These are phyloP conservation scores for Coemansia sp. DNA, from an alignment of 192 early-diverging fungal species.

Conservation along the genomic window DNA sequence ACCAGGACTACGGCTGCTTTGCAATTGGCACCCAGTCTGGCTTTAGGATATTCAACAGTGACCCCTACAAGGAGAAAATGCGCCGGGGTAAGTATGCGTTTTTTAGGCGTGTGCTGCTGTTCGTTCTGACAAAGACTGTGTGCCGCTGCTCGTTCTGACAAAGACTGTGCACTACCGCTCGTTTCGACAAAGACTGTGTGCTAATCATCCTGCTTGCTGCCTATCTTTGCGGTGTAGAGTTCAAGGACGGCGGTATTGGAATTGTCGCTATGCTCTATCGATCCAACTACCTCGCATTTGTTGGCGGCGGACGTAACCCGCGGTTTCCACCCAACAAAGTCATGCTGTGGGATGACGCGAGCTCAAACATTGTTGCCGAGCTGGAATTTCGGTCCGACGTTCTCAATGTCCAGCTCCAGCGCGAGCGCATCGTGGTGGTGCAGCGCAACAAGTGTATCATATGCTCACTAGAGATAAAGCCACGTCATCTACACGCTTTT, in stretches of 20 bases:
- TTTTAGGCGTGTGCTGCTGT: not conserved
- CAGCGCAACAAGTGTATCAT: constrained; percentile 77
- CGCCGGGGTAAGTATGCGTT: constrained; percentile 48
- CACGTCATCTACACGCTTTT: constrained; percentile 74
- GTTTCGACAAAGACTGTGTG: not conserved
- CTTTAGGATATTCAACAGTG: constrained; percentile 82
- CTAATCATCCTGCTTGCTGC: not conserved
- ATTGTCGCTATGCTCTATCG: constrained; percentile 83
- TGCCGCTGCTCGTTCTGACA: not conserved
- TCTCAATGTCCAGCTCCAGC: constrained; percentile 72
- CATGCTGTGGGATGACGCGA: constrained; percentile 83
- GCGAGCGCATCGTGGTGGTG: constrained; percentile 77
- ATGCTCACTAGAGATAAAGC: constrained; percentile 70
- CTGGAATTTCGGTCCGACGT: constrained; percentile 80
- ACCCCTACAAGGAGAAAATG: constrained; percentile 82
- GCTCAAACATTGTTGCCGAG: constrained; percentile 67
- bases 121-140: not conserved
- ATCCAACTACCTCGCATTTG: constrained; percentile 83
- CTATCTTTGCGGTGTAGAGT: constrained; percentile 50
- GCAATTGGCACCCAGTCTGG: constrained; percentile 76
- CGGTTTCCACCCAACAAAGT: constrained; percentile 84
- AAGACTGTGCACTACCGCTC: not conserved
- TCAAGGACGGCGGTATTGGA: constrained; percentile 80
- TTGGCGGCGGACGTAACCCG: constrained; percentile 81
- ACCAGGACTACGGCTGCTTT: constrained; percentile 85